These are phyloP conservation scores for Baorangia bicolor DNA, from an alignment of 768 basidiomycete species.

Conservation along the genomic window DNA sequence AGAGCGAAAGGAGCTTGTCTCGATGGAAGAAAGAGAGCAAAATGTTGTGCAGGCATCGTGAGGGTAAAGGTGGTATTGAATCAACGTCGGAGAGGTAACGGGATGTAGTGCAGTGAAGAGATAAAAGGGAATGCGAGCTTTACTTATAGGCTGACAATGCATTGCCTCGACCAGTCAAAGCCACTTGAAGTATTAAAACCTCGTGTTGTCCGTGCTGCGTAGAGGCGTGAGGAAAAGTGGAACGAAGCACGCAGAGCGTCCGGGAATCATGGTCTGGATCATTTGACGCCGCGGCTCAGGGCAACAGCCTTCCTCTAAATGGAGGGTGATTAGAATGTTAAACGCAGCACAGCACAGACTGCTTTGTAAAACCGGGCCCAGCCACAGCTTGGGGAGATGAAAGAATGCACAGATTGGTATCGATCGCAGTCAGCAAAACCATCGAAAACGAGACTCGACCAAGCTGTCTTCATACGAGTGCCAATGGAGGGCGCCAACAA, in stretches of 20 bases:
- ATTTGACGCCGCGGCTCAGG: slow-evolving; percentile 31
- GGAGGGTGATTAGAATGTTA: slow-evolving; percentile 30
- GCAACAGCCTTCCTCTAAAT: slow-evolving; percentile 34
- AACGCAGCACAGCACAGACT: slow-evolving; percentile 27
- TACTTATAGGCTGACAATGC: slow-evolving; percentile 31
- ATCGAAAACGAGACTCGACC: slow-evolving; percentile 2
- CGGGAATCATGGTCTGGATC: slow-evolving; percentile 35
- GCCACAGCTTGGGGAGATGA: slow-evolving; percentile 23
- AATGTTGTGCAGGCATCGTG: slow-evolving; percentile 27
- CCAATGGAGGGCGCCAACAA: not conserved
- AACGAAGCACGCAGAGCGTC: slow-evolving; percentile 21
- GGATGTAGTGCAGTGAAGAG: slow-evolving; percentile 15
- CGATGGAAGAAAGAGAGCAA: slow-evolving; percentile 32
- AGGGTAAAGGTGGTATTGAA: slow-evolving; percentile 6
- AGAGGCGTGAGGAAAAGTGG: slow-evolving; percentile 27
- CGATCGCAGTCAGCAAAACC: slow-evolving; percentile 3
- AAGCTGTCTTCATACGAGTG: slow-evolving; percentile 1
- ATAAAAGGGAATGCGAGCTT: slow-evolving; percentile 19
- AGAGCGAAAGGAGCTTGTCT: slow-evolving; percentile 38
- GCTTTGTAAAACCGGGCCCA: slow-evolving; percentile 17
- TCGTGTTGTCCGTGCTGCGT: slow-evolving; percentile 36
- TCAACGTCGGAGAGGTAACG: slow-evolving; percentile 11
- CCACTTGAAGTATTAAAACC: slow-evolving; percentile 31
- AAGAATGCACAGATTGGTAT: slow-evolving; percentile 6
- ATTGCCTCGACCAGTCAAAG: slow-evolving; percentile 30